Percentiles rank a stretch among this genome's conserved stretches.
Conservation (phyloP, 495 filamentous ascomycete genomes). For the Astrothelium subdiscretum region DNA sequence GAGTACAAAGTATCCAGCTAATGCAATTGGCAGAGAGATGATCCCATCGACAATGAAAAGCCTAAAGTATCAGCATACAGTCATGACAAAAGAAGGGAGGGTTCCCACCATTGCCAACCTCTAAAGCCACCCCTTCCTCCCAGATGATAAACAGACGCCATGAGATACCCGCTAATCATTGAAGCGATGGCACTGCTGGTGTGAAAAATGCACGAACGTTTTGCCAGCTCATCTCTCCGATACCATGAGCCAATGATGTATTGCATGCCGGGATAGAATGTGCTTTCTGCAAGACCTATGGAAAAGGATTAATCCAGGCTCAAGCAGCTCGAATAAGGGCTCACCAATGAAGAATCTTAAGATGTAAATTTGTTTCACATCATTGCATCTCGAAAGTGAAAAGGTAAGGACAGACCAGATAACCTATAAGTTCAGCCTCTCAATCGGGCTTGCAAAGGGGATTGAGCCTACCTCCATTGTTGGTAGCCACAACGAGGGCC, state of each 20-base stretch:
- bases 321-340: not conserved
- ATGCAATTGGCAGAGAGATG: constrained; percentile 23
- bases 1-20: constrained; percentile 47
- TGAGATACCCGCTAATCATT: constrained; percentile 21
- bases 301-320: not conserved
- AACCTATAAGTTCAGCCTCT: not conserved
- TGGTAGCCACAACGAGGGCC: constrained; percentile 50
- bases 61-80: constrained; percentile 16
- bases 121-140: constrained; percentile 10
- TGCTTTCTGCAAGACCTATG: not conserved
- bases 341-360: not conserved
- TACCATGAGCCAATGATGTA: constrained; percentile 28
- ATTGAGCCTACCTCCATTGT: constrained; percentile 28
- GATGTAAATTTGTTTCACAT: constrained; percentile 3
- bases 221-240: constrained; percentile 43
- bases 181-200: constrained; percentile 37
- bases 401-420: constrained; percentile 5
- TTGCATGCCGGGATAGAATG: not conserved
- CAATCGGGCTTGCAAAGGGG: not conserved
- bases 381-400: constrained; percentile 3
- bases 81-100: not conserved
- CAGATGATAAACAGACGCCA: constrained; percentile 19
- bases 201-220: constrained; percentile 53
- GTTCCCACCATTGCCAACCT: constrained; percentile 20
- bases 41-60: constrained; percentile 23